A percentile compares a stretch with the other conserved stretches of the same genome.
Conservation (phyloP, 352 stramenopile genomes). For the Phytopythium cucurbitacearum region DNA sequence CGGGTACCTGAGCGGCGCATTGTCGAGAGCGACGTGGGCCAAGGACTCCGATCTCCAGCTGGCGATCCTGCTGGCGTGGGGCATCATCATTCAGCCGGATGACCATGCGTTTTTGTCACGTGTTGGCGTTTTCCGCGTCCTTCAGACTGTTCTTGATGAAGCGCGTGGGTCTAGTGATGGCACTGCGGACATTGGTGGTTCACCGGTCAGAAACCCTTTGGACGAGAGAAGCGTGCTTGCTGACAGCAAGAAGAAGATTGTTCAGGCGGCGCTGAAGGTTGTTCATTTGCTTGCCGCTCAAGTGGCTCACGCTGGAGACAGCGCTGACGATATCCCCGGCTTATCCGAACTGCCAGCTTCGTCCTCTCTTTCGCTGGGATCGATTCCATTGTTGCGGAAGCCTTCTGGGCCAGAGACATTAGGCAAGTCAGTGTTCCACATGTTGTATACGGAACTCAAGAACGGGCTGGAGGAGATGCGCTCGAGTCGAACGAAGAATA, state of each 20-base stretch:
- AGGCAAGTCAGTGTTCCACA: constrained; percentile 89
- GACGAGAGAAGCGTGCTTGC: constrained; percentile 38
- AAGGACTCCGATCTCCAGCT: constrained; percentile 79
- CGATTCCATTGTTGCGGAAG: constrained; percentile 78
- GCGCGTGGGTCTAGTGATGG: constrained; percentile 53
- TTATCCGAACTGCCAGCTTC: constrained; percentile 43
- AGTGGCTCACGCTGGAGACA: constrained; percentile 75
- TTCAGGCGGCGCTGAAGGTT: constrained; percentile 84
- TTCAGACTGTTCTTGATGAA: constrained; percentile 89
- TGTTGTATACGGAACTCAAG: constrained; percentile 88
- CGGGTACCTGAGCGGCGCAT: constrained; percentile 59
- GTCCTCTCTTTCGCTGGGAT: constrained; percentile 43
- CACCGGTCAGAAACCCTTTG: background rate
- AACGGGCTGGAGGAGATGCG: constrained; percentile 80
- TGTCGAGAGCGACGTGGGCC: constrained; percentile 84
- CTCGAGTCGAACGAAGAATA: constrained; percentile 13
- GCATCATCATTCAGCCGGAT: constrained; percentile 83
- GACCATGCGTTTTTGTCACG: constrained; percentile 89
- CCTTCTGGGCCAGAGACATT: constrained; percentile 84
- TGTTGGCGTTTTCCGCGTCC: constrained; percentile 84
- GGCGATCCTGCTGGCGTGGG: constrained; percentile 79
- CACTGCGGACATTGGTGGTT: constrained; percentile 7
- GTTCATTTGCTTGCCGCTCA: constrained; percentile 87
- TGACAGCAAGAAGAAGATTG: constrained; percentile 70
- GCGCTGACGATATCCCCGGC: constrained; percentile 50